Evolutionary conservation across 2,329 filamentous ascomycete genomes (phyloP).

Genomic region (Macroventuria anomochaeta): DNA sequence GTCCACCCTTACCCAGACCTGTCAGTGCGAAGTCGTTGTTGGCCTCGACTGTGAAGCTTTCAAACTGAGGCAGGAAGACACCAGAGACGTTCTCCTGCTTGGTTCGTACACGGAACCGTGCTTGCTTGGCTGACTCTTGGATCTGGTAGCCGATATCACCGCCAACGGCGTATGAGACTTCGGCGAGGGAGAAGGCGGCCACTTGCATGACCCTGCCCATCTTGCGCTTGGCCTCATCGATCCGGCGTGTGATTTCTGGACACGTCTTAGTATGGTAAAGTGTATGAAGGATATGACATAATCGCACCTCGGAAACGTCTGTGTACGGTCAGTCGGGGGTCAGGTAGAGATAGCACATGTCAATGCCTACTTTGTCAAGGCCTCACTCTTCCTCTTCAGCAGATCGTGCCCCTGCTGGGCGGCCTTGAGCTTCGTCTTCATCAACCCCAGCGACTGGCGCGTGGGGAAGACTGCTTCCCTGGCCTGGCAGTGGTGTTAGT

Average conservation of each 20-base stretch:
- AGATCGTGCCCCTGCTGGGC: conserved; percentile 81
- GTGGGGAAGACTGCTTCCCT: conserved; percentile 97
- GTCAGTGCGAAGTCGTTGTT: conserved; percentile 97
- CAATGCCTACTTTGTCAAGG: conserved; percentile 82
- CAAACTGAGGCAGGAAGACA: conserved; percentile 91
- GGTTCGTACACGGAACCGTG: conserved; percentile 89
- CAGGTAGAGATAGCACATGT: neutral
- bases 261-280: conserved; percentile 4
- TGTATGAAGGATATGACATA: conserved; percentile 11
- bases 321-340: conserved; percentile 6
- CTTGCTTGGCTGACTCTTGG: conserved; percentile 91
- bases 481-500: conserved; percentile 64
- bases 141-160: conserved; percentile 95
- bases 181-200: conserved; percentile 93
- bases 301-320: conserved; percentile 85
- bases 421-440: conserved; percentile 97
- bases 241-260: conserved; percentile 87
- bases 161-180: conserved; percentile 96
- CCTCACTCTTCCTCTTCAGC: conserved; percentile 97
- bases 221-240: conserved; percentile 98
- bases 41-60: conserved; percentile 86
- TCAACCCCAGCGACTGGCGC: conserved; percentile 92
- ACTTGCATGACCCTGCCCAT: conserved; percentile 99
- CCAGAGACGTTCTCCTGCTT: conserved; percentile 99
- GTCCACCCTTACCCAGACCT: conserved; percentile 92